Evolutionary conservation across 2,329 filamentous ascomycete genomes (phyloP), one percentile per base, ranked within the genome.

Genomic region (Decorospora gaudefroyi): DNA sequence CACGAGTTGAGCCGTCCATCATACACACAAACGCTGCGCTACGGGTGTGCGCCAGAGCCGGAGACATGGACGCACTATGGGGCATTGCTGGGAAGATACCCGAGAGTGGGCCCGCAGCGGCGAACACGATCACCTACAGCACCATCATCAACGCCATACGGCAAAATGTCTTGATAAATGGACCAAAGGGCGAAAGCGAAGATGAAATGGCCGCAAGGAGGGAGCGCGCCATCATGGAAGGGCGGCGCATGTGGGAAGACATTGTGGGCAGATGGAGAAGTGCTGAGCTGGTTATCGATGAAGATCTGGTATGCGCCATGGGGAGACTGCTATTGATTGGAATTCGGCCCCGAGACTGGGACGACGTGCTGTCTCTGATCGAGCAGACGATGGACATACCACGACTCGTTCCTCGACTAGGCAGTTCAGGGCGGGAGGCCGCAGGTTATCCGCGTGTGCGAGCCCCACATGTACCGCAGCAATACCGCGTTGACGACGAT

Each of bases 1-100:
- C 81, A 1, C 76, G 78, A 6, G 76, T 95, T 36, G 78, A 84
- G 53, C 86, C 88, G 11, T 88, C 84, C 55, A 86, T 85, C 23
- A 87, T 89, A 43, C 93, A 97, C 64, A 83, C 88, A 51, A 99
- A 99, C 66, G 88, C 91, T 7, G 82, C 90, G n/a, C 75, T 99
- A 30, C 83, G 85, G 46, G 87, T 93, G 6, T 97, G 91, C 67
- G 81, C 85, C 33, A 79, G 82, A 44, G 85, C 87, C 3, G 69
- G 77, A 9, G 86, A 96, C 64, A 78, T 95, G 68, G 90, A 96
- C 55, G 81, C 85, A 11, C 74, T 97, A 56, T 95, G 93, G 77
- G 79, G 80, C 41, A 79, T 96, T 52, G 82, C 85, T 29, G 79
- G 82, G n/a, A 83, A 84, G 21, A 78, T 92, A 44, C 86, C 90